phyloP scores from a whole-genome alignment of 495 filamentous ascomycete genomes.

The Xylaria curta region DNA sequence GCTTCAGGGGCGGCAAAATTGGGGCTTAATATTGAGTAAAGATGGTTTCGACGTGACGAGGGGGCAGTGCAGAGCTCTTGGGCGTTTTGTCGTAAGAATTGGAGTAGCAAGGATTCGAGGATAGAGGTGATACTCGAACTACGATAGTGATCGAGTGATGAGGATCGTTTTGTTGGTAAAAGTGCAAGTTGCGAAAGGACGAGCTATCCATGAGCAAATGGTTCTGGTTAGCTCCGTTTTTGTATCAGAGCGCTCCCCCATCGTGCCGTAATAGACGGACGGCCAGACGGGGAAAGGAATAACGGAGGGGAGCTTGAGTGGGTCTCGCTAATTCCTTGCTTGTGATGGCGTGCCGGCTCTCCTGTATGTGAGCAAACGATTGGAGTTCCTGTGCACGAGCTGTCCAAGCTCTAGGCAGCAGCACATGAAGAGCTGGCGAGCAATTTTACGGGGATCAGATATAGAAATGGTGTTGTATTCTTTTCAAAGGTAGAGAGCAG shows the following conservation, averaged over 20 bases:
- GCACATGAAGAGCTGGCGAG: neutral
- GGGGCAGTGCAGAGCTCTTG: neutral
- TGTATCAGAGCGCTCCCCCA: neutral
- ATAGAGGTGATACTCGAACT: neutral
- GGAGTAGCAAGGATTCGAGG: neutral
- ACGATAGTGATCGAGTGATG: neutral
- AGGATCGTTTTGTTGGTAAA: neutral
- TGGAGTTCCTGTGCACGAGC: neutral
- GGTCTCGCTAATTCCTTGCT: neutral
- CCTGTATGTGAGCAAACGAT: neutral
- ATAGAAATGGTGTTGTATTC: neutral
- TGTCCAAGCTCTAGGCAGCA: neutral
- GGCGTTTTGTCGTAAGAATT: neutral
- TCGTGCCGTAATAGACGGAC: constrained; percentile 13
- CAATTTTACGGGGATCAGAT: neutral
- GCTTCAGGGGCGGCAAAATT: constrained; percentile 11
- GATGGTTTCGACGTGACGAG: neutral
- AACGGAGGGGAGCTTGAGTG: neutral
- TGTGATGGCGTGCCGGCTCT: neutral
- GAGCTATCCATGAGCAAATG: constrained; percentile 6
- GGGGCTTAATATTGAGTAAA: neutral
- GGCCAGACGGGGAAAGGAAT: neutral
- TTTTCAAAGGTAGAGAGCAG: neutral
- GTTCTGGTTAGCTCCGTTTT: neutral
- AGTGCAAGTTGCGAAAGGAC: constrained; percentile 11